Base-by-base conservation (phyloP, 1,284 basidiomycete genomes). In the Porogramme epimiltina region DNA sequence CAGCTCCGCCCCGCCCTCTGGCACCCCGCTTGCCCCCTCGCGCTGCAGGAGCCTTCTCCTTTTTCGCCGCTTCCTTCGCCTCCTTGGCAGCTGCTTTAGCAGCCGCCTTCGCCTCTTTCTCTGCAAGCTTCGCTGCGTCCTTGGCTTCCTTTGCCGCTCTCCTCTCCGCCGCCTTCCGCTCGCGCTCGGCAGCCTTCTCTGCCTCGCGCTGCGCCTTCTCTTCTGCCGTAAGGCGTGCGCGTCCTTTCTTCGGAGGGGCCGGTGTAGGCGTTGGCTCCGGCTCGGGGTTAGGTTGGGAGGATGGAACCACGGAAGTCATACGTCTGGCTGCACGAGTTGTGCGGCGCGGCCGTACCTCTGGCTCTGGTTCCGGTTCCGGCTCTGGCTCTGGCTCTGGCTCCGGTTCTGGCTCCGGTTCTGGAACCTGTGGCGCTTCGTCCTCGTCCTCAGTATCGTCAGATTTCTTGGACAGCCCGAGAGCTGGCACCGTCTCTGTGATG, bases 141-240 rank as follows among this genome's bases (percentile, higher is more conserved):
- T 52, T 54, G 3, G 50, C 49, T 22, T 58, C 52, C 28, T 52
- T 63, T 51, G 61, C 60, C 6, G 55, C 62, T 49, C 60, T 58
- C 49, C 59, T 54, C 47, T 54, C 53, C 23, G 48, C 59, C 5
- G 54, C 55, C 42, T 55, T 55, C 13, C 48, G 52, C 46, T 60
- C 54, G 24, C 56, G 51, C 49, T 62, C 55, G 5, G 63, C 57
- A 28, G 62, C 64, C 8, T 66, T 58, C 46, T 66, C 61, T 18
- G 55, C 43, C 20, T 62, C 65, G 20, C 59, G 62, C 44, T 62
- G 56, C 1, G 64, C 69, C 43, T 66, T 70, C 49, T 70, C 66
- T 31, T 70, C 67, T 15, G 55, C 62, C 1, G 64, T 52, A 16
- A 68, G 45, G 9, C 57, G 59, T 3, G 51, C 56, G 1, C 64